These are phyloP conservation scores for Erythrophleum fordii DNA, from an alignment of 306 rosid genomes.

Conservation along the genomic window DNA sequence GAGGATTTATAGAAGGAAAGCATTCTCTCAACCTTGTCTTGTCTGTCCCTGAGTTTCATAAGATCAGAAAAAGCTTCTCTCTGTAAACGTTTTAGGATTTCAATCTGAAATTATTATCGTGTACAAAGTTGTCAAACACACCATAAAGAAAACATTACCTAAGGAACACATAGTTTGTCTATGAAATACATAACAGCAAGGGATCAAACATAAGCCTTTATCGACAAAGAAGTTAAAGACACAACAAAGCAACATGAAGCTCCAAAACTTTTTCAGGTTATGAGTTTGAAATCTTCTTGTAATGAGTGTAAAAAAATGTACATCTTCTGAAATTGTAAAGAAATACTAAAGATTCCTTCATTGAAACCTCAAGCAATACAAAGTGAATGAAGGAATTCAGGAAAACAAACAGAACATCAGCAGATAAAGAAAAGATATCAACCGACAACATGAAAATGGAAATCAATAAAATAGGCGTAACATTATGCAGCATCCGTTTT, in stretches of 20 bases:
- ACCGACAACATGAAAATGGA: background rate
- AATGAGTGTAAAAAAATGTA: background rate
- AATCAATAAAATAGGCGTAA: background rate
- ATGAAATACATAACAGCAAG: background rate
- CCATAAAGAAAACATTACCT: constrained; percentile 1
- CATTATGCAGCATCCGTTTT: background rate
- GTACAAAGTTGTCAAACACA: constrained; percentile 15
- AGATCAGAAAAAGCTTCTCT: constrained; percentile 89
- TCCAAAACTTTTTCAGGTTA: background rate
- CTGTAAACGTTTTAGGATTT: constrained; percentile 86
- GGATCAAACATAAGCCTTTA: background rate
- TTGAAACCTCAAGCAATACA: background rate
- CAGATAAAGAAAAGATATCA: background rate
- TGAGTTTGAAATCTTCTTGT: background rate
- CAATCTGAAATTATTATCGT: constrained; percentile 59
- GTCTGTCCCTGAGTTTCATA: constrained; percentile 88
- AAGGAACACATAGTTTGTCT: constrained; percentile 3
- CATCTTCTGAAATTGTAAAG: background rate
- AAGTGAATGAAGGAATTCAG: background rate
- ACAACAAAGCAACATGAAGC: background rate
- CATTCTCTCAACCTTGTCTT: constrained; percentile 79
- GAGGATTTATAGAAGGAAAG: constrained; percentile 74
- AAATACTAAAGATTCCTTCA: background rate
- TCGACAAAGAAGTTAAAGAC: background rate
- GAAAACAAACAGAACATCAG: background rate